A percentile compares a stretch with the other conserved stretches of the same genome.
phyloP scores from a whole-genome alignment of 2,329 filamentous ascomycete genomes.

The Pseudogymnoascus destructans region DNA sequence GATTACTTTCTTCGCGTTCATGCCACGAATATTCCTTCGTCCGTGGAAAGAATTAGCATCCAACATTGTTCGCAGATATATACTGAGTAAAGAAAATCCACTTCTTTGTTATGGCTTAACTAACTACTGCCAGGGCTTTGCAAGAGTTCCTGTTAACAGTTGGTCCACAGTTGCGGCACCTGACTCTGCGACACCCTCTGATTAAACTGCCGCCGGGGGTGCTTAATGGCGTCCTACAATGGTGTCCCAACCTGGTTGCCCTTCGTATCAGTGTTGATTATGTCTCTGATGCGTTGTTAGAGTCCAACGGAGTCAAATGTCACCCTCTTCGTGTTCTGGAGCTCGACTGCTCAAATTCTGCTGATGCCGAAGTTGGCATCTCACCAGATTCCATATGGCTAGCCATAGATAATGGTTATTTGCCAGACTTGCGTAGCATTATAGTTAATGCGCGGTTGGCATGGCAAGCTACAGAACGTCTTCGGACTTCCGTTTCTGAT shows the following conservation, averaged over 20 bases:
- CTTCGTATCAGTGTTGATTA: conserved; percentile 26
- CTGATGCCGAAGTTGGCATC: conserved; percentile 20
- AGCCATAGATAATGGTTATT: conserved; percentile 19
- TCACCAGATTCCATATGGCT: conserved; percentile 19
- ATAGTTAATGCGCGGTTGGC: conserved; percentile 23
- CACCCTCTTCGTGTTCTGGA: conserved; percentile 24
- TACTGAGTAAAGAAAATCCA: background rate
- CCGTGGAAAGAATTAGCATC: conserved; percentile 22
- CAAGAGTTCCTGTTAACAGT: conserved; percentile 16
- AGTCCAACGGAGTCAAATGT: conserved; percentile 10
- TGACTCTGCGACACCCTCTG: conserved; percentile 27
- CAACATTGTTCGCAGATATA: conserved; percentile 24
- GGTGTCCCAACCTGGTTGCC: conserved; percentile 20
- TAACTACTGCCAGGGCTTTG: conserved; percentile 13
- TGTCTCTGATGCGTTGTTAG: conserved; percentile 21
- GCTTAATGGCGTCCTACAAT: conserved; percentile 18
- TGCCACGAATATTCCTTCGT: conserved; percentile 16
- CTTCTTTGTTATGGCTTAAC: background rate
- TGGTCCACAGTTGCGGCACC: conserved; percentile 20
- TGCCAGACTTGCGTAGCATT: conserved; percentile 23
- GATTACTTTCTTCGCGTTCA: conserved; percentile 21
- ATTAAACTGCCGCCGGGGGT: conserved; percentile 17
- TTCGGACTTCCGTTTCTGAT: conserved; percentile 18
- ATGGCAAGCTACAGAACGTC: conserved; percentile 21
- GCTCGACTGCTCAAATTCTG: conserved; percentile 23